Conservation (phyloP, 2,329 filamentous ascomycete species). For the Penicillium expansum region DNA sequence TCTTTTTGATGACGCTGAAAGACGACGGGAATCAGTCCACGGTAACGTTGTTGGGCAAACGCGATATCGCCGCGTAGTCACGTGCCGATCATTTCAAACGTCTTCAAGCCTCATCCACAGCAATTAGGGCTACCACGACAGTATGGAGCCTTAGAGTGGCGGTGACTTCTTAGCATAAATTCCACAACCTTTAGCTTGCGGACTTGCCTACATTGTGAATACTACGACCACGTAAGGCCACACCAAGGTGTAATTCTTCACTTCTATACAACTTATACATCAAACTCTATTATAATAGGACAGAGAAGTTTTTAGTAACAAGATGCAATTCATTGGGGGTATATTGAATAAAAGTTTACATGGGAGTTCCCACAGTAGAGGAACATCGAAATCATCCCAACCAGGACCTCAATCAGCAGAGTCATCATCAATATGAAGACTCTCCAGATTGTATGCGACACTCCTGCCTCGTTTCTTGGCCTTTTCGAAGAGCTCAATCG, state of each 20-base stretch:
- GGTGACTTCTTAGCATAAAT: neutral
- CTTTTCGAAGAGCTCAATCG: conserved; percentile 35
- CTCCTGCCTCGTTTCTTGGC: conserved; percentile 33
- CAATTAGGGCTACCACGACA: neutral
- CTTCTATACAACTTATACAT: neutral
- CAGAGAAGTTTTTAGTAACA: neutral
- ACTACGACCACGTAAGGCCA: neutral
- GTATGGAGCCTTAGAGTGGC: neutral
- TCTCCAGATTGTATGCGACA: conserved; percentile 30
- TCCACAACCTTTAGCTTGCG: neutral
- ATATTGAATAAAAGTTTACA: neutral
- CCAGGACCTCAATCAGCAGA: conserved; percentile 2
- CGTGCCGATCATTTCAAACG: conserved; percentile 19
- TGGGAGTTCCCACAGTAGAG: neutral
- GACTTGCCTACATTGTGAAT: neutral
- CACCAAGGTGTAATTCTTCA: neutral
- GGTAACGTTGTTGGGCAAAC: conserved; percentile 13
- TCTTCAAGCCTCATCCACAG: neutral
- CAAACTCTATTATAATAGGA: neutral
- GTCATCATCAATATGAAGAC: conserved; percentile 30
- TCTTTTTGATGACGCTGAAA: neutral
- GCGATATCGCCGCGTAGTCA: conserved; percentile 32
- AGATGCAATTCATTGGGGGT: neutral
- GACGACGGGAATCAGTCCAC: neutral
- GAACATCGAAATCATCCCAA: neutral